phyloP scores from a whole-genome alignment of 495 filamentous ascomycete species.

The Aspergillus avenaceus region DNA sequence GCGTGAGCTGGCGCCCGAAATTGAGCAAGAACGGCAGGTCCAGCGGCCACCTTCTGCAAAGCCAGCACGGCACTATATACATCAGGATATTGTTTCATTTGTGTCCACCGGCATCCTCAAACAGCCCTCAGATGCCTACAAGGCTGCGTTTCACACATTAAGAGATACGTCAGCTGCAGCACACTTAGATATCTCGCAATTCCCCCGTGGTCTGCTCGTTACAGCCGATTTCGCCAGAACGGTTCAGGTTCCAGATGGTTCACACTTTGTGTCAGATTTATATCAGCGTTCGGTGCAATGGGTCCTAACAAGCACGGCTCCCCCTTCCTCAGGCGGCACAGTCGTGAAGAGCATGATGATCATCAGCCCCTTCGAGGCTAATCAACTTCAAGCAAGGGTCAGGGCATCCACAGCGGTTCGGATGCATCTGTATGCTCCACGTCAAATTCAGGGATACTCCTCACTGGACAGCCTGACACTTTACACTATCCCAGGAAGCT shows the following conservation, averaged over 20 bases:
- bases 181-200: conserved; percentile 6
- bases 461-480: conserved; percentile 47
- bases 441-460: conserved; percentile 35
- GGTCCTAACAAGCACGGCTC: conserved; percentile 19
- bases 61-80: conserved; percentile 38
- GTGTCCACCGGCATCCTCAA: conserved; percentile 18
- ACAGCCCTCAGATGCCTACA: background rate
- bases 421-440: conserved; percentile 58
- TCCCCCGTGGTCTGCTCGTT: conserved; percentile 3
- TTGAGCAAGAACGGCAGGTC: conserved; percentile 55
- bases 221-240: conserved; percentile 6
- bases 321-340: background rate
- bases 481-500: conserved; percentile 18
- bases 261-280: background rate
- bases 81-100: conserved; percentile 40
- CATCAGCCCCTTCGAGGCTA: conserved; percentile 61
- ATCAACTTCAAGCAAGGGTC: conserved; percentile 43
- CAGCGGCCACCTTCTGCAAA: conserved; percentile 37
- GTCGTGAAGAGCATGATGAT: conserved; percentile 39
- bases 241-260: background rate
- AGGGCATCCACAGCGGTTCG: conserved; percentile 23
- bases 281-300: conserved; percentile 9
- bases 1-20: conserved; percentile 61
- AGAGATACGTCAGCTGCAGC: conserved; percentile 5
- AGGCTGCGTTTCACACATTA: conserved; percentile 3